Base-by-base conservation (phyloP, 2,329 filamentous ascomycete species). In the Trichoderma atrobrunneum region DNA sequence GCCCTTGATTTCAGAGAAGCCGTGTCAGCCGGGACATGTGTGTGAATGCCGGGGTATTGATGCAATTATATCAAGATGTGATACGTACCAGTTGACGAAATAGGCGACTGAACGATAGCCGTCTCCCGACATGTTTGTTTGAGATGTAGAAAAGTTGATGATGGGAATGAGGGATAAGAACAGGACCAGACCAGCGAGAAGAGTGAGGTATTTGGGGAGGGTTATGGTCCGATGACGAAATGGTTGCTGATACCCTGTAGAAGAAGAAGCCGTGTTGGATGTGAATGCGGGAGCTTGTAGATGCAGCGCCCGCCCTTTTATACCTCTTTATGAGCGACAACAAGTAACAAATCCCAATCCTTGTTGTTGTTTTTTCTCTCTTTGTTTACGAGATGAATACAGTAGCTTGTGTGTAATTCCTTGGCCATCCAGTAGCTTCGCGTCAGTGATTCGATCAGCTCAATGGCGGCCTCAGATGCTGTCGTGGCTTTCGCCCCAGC, bases 61-160 rank as follows among this genome's bases (percentile, higher is more conserved):
- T 21, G 28, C 7, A 57, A 12, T 11, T 32, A 32, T n/a, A 7
- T 26, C 12, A 6, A 5, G 24, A 6, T 24, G 3, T 7, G 11
- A 30, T 32, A 57, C 75, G 64, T 77, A 82, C 88, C 91, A 93
- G 81, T 93, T 93, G 73, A 92, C 90, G 77, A 89, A 94, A 82
- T 93, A 94, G 43, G 88, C 91, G 26, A 94, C 90, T 2, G 90
- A 85, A 74, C 89, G 88, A 82, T 89, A 92, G 74, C 87, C 88
- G 75, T 87, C 88, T 72, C 82, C 75, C 54, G 82, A 81, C 79
- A 72, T 72, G 56, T 30, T 63, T 16, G 7, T n/a, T 16, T 24
- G 64, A 21, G 18, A 32, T 48, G 70, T 14, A 12, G 56, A 72
- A 6, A 68, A 43, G 2, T 54, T n/a, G 18, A 36, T 26, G 11